A percentile compares a stretch with the other conserved stretches of the same genome.
phyloP scores from a whole-genome alignment of 2,329 filamentous ascomycete genomes.

The Hyphodiscus sp. region DNA sequence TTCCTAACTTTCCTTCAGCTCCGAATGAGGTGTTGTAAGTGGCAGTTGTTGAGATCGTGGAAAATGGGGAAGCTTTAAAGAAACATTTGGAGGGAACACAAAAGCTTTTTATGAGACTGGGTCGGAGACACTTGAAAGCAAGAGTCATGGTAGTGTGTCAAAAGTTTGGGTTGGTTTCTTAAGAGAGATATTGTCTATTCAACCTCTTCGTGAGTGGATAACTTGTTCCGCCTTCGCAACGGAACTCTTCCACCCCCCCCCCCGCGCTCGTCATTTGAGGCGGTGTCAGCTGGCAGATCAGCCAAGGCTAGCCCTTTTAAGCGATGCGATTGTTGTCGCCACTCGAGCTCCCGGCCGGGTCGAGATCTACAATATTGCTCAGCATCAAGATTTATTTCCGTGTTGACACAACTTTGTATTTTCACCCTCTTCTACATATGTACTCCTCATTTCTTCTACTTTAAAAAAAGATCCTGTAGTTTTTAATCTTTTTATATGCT shows the following conservation, averaged over 20 bases:
- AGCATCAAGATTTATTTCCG: constrained; percentile 5
- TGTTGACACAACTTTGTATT: constrained; percentile 1
- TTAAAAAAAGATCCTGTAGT: background rate
- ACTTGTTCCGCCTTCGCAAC: background rate
- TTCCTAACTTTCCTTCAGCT: constrained; percentile 45
- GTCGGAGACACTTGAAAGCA: background rate
- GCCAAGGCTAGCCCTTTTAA: background rate
- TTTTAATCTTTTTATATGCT: constrained; percentile 21
- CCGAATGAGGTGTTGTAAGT: constrained; percentile 27
- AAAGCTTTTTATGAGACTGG: constrained; percentile 4
- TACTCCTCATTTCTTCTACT: background rate
- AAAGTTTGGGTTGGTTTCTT: background rate
- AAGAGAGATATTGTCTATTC: background rate
- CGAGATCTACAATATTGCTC: constrained; percentile 9
- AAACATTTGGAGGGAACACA: background rate
- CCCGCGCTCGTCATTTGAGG: no score
- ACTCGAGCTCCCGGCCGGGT: constrained; percentile 6
- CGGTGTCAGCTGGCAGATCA: constrained; percentile 3
- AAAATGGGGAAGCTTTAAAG: constrained; percentile 7
- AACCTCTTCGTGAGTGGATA: background rate
- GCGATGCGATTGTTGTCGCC: constrained; percentile 2
- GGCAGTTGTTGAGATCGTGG: constrained; percentile 39
- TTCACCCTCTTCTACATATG: background rate
- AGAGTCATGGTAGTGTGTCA: background rate
- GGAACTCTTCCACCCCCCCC: background rate